Evolutionary conservation across 805 yeast genomes (phyloP).

Genomic region (Saccharomycopsis sp.): DNA sequence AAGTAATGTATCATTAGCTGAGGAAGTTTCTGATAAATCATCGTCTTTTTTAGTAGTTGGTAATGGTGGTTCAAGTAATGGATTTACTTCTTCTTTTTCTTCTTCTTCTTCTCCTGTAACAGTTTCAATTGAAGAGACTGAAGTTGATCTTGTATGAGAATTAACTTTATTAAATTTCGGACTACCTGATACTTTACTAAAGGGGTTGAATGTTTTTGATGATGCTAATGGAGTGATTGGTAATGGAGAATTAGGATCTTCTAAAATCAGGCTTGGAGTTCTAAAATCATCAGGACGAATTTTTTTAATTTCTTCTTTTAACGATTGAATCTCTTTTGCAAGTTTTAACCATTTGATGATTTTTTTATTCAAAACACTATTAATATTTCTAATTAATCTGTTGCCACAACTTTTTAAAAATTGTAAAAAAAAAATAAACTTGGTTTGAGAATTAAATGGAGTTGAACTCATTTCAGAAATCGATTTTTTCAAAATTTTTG

Average conservation of each 20-base stretch:
- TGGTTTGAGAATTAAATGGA: neutral
- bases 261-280: no score
- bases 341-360: constrained; percentile 36
- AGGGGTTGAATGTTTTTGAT: neutral
- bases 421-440: constrained; percentile 8
- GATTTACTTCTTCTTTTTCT: neutral
- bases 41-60: neutral
- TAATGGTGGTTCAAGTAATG: neutral
- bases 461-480: neutral
- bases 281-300: constrained; percentile 14
- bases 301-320: constrained; percentile 25
- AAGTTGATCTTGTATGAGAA: neutral
- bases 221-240: neutral
- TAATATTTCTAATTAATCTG: constrained; percentile 25
- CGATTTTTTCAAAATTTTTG: neutral
- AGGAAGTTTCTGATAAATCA: neutral
- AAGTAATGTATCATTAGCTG: no score
- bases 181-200: neutral
- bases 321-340: constrained; percentile 30
- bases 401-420: constrained; percentile 16
- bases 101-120: no score
- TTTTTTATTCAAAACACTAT: constrained; percentile 25
- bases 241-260: neutral
- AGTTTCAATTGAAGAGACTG: neutral
- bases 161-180: no score